phyloP scores from a whole-genome alignment of 2,329 filamentous ascomycete species.

The Fusarium irregulare region DNA sequence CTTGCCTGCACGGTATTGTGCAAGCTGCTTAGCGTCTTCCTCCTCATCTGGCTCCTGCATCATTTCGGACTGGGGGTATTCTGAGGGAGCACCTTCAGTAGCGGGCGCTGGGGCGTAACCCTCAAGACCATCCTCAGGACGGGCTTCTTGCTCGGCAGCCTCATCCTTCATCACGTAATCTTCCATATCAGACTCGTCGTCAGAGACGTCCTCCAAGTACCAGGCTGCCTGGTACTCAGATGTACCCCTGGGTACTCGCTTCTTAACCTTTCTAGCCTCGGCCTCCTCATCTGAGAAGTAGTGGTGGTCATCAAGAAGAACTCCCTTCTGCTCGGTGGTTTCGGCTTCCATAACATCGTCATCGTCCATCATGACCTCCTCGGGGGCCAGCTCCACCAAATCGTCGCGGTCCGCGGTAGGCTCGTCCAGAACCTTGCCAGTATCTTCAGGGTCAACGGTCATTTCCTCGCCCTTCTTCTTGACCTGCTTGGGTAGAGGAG shows the following conservation, averaged over 20 bases:
- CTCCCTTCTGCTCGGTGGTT: slow-evolving; percentile 77
- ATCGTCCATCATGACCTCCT: slow-evolving; percentile 82
- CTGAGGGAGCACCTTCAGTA: slow-evolving; percentile 83
- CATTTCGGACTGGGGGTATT: slow-evolving; percentile 94
- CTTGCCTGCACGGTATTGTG: slow-evolving; percentile 81
- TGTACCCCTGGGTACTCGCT: slow-evolving; percentile 86
- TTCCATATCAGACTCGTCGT: slow-evolving; percentile 86
- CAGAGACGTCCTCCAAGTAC: slow-evolving; percentile 86
- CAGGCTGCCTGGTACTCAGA: slow-evolving; percentile 95
- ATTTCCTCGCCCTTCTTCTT: slow-evolving; percentile 75
- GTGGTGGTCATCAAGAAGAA: slow-evolving; percentile 94
- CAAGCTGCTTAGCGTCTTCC: slow-evolving; percentile 79
- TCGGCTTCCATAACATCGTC: slow-evolving; percentile 52
- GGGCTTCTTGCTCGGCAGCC: slow-evolving; percentile 65
- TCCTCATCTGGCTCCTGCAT: slow-evolving; percentile 90
- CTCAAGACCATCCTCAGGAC: slow-evolving; percentile 86
- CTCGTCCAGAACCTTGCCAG: slow-evolving; percentile 70
- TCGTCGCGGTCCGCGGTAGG: slow-evolving; percentile 87
- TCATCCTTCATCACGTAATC: slow-evolving; percentile 70
- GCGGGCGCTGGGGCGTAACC: slow-evolving; percentile 73
- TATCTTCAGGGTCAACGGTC: slow-evolving; percentile 74
- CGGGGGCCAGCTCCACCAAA: slow-evolving; percentile 84
- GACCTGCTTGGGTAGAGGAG: slow-evolving; percentile 71
- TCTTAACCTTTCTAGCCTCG: slow-evolving; percentile 64
- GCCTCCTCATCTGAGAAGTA: slow-evolving; percentile 89